phyloP scores from a whole-genome alignment of 306 rosid species.

The Vigna hirtella region DNA sequence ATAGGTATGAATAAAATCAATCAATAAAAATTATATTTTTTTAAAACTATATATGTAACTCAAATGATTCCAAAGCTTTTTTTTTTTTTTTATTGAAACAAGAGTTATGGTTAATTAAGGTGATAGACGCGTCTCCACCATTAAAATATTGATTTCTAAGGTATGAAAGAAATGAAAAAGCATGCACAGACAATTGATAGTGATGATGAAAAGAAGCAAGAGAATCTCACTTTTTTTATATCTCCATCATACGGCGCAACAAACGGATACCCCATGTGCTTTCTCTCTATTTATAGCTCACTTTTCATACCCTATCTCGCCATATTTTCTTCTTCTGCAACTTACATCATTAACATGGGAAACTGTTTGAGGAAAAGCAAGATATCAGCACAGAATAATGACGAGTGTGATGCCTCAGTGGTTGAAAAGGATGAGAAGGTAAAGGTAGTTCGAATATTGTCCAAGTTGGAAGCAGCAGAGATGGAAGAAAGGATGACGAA shows the following conservation, averaged over 20 bases:
- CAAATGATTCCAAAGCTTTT: not conserved
- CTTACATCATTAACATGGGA: conserved; percentile 59
- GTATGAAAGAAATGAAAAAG: not conserved
- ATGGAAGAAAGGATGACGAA: conserved; percentile 34
- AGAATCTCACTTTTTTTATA: conserved; percentile 39
- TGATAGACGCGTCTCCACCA: conserved; percentile 36
- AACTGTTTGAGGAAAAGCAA: conserved; percentile 65
- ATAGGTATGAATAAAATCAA: not conserved
- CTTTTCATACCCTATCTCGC: conserved; percentile 7
- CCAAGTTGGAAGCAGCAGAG: conserved; percentile 32
- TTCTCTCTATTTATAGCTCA: conserved; percentile 37
- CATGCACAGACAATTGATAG: not conserved
- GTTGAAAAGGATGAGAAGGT: conserved; percentile 20
- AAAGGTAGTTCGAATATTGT: not conserved
- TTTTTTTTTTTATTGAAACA: not conserved
- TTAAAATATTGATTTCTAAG: not conserved
- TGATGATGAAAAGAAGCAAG: conserved; percentile 29
- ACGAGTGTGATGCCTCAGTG: conserved; percentile 25
- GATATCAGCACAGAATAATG: conserved; percentile 53
- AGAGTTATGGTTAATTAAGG: conserved; percentile 11
- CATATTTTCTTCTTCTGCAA: not conserved
- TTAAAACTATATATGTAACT: not conserved
- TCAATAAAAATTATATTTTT: not conserved
- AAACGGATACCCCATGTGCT: conserved; percentile 82
- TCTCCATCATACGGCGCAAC: conserved; percentile 61